Evolutionary conservation across 805 yeast species (phyloP), one percentile per base, ranked within the genome.

Genomic region (Ogataea methanolica): DNA sequence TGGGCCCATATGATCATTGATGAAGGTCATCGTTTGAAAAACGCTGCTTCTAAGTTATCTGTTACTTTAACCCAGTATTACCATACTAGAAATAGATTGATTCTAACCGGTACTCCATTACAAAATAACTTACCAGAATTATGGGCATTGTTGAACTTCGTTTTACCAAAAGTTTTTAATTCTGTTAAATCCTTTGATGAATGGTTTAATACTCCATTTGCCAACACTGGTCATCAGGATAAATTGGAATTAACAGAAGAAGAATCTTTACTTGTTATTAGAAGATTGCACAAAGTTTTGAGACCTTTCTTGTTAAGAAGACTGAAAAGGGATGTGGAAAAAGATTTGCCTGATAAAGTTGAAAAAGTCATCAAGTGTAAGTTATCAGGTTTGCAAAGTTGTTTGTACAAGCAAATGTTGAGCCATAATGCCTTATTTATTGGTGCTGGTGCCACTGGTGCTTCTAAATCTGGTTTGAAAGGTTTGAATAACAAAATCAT

Each of bases 1-100:
- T 87, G 91, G 82, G 85, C 85, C 38, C 92, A 88, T 64, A 87
- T 87, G 92, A 85, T 87, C 54, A 87, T 87, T 55, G 96, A 87
- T 72, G 96, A 87, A 73, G 96, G 96, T 66, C 96, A 87, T 66
- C 75, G 95, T 69, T 83, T 87, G 90, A 87, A 87, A 62, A 87
- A 87, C 61, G 74, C 90, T 2, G 78, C 79, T 48, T 85, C 92
- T 3, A 87, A 86, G 60, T 69, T 87, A 47, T 84, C 92, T 0
- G 72, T 72, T 46, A 86, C 94, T 0, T 78, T 87, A 55, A 80
- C 84, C 34, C 80, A 76, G 46, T 85, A 80, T 58, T 87, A 88
- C 58, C 83, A 78, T 54, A 83, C 94, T 1, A 83, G 83, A 61
- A 80, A 87, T 61, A 74, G 95, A 68, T 74, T 87, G 59, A 87